phyloP scores from a whole-genome alignment of 441 rosid species.

The Populus hybrid region DNA sequence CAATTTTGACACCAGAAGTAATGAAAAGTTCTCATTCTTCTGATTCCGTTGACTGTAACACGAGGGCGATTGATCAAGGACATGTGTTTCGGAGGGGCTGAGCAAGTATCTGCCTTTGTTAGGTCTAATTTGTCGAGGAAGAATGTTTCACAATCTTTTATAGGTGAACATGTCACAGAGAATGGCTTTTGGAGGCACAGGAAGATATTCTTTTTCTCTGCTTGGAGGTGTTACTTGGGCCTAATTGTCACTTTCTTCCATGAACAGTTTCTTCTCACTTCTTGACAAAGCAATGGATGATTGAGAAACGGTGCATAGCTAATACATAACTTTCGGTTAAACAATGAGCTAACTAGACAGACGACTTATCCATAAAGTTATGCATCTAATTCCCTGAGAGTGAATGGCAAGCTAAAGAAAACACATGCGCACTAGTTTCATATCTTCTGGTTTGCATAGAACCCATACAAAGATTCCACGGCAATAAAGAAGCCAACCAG shows the following conservation, averaged over 20 bases:
- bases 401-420: not conserved
- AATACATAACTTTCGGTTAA: not conserved
- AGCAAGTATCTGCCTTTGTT: not conserved
- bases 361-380: not conserved
- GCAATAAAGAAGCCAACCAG: not conserved
- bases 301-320: conserved; percentile 7
- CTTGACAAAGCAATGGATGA: conserved; percentile 29
- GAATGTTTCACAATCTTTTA: not conserved
- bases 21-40: conserved; percentile 60
- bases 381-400: not conserved
- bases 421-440: not conserved
- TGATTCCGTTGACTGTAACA: conserved; percentile 43
- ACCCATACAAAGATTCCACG: not conserved
- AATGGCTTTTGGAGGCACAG: conserved; percentile 25
- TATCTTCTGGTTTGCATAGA: not conserved
- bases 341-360: not conserved
- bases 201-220: conserved; percentile 28
- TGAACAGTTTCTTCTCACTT: conserved; percentile 7
- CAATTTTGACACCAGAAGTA: conserved; percentile 68
- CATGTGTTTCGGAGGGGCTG: conserved; percentile 21
- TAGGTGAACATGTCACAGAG: conserved; percentile 8
- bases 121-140: conserved; percentile 1
- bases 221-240: not conserved
- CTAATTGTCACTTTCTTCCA: not conserved
- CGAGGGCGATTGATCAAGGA: conserved; percentile 44